Base-by-base conservation (phyloP, 352 stramenopile species). In the Thalassiosira pacifica region DNA sequence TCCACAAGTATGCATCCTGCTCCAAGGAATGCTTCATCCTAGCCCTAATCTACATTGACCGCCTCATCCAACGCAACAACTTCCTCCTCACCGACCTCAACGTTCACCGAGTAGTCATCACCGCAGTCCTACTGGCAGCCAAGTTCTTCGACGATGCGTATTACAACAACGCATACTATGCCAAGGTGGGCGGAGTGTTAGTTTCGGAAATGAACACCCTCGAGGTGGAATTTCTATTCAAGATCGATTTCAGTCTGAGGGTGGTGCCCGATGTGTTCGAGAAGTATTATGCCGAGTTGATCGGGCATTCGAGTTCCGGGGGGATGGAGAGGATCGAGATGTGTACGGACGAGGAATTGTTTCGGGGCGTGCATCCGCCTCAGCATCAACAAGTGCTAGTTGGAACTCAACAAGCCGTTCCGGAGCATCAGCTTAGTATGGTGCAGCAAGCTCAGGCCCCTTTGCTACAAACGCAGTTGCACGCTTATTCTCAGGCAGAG, bases 121-220 rank as follows among this genome's bases (percentile, higher is more conserved):
- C 98, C 96, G 96, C 91, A 57, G 93, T 99, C 74, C 97, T 99
- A 77, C 87, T 99, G 8, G 97, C 97, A 5, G 97, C 98, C 76
- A 99, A 99, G 92, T 99, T 99, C 90, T 99, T 99, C 82, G 98
- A 99, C 88, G 98, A 99, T 93, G 97, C 98, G 59, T 99, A 99
- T 92, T 99, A 98, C 89, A 99, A 99, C 86, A 99, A 99, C 91
- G 97, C 97, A 24, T 99, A 99, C 94, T 99, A 99, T 87, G 97
- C 98, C 19, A 99, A 99, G 86, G 96, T 98, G 32, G 97, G 97
- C 34, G 97, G 97, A 24, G 96, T 95, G 16, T 92, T 97, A 9
- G 97, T 97, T 71, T 93, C 88, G 29, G 96, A 98, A 93, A 98
- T 99, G 94, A 99, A 99, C 92, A 95, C 97, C 64, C 93, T 99